Conservation (phyloP, 148 eudicot genomes). For the Rhododendron mucronatum region DNA sequence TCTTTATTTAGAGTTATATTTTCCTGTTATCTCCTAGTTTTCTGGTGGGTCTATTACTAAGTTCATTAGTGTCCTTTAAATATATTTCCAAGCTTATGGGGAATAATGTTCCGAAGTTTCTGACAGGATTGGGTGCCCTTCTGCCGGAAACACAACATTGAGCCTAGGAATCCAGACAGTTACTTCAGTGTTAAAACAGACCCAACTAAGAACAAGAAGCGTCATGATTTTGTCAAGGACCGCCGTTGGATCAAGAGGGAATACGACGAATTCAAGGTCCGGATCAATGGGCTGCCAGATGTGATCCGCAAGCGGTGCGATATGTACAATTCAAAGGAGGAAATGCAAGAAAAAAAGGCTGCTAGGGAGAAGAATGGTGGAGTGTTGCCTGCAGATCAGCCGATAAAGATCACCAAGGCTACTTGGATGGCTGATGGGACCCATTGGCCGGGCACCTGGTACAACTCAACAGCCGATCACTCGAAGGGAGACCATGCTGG, state of each 20-base stretch:
- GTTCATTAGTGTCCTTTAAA: background rate
- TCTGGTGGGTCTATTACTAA: background rate
- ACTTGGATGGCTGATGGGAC: slow-evolving; percentile 99
- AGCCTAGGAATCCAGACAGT: slow-evolving; percentile 82
- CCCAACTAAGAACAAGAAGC: slow-evolving; percentile 76
- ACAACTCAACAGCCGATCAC: slow-evolving; percentile 48
- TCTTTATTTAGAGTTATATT: background rate
- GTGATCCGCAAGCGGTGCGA: slow-evolving; percentile 69
- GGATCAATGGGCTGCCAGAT: slow-evolving; percentile 79
- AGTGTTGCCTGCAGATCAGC: slow-evolving; percentile 7
- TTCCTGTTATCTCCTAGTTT: background rate
- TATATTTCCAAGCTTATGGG: background rate
- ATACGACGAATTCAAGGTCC: slow-evolving; percentile 88
- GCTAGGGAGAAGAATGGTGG: slow-evolving; percentile 32
- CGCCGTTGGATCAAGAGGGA: slow-evolving; percentile 93
- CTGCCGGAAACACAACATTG: slow-evolving; percentile 81
- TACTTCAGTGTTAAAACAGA: slow-evolving; percentile 69
- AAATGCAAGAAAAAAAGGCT: slow-evolving; percentile 28
- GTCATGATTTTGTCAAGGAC: slow-evolving; percentile 81
- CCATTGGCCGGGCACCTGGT: slow-evolving; percentile 95
- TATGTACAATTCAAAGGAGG: slow-evolving; percentile 57
- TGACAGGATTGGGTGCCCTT: slow-evolving; percentile 82
- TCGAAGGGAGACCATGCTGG: slow-evolving; percentile 87
- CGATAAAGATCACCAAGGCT: slow-evolving; percentile 37
- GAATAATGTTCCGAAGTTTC: background rate